Conservation (phyloP, 177 flowering plant species). For the Tripterygium wilfordii region DNA sequence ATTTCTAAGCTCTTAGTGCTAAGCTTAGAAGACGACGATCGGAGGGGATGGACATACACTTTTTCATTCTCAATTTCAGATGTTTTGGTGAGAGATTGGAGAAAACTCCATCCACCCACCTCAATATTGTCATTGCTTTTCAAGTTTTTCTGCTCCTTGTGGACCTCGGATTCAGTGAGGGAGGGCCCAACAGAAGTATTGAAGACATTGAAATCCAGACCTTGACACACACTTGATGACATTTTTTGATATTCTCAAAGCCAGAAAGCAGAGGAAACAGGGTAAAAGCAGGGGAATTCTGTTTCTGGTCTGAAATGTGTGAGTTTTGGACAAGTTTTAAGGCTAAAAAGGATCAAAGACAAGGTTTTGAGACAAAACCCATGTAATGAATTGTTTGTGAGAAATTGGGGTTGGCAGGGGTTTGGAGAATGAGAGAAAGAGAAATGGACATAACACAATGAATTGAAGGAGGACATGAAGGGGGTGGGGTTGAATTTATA, state of each 20-base stretch:
- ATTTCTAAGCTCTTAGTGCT: slow-evolving; percentile 57
- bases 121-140: slow-evolving; percentile 5
- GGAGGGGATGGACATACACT: slow-evolving; percentile 45
- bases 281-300: slow-evolving; percentile 8
- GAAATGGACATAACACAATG: slow-evolving; percentile 3
- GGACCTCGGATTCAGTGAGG: not conserved
- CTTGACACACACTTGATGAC: slow-evolving; percentile 39
- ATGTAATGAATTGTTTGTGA: not conserved
- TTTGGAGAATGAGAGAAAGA: not conserved
- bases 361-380: slow-evolving; percentile 6
- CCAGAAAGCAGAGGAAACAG: slow-evolving; percentile 7
- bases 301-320: not conserved
- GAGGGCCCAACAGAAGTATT: not conserved
- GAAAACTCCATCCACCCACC: slow-evolving; percentile 40
- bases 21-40: slow-evolving; percentile 37
- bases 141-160: not conserved
- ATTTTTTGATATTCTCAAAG: slow-evolving; percentile 8
- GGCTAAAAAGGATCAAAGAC: not conserved
- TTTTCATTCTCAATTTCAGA: slow-evolving; percentile 12
- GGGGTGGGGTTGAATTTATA: slow-evolving; percentile 35
- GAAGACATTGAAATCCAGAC: slow-evolving; percentile 15
- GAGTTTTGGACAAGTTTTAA: not conserved
- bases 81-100: slow-evolving; percentile 25
- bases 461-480: slow-evolving; percentile 21
- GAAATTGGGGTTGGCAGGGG: not conserved